These are phyloP conservation scores for Phylloporus sp. DNA, from an alignment of 768 basidiomycete species.

Conservation along the genomic window DNA sequence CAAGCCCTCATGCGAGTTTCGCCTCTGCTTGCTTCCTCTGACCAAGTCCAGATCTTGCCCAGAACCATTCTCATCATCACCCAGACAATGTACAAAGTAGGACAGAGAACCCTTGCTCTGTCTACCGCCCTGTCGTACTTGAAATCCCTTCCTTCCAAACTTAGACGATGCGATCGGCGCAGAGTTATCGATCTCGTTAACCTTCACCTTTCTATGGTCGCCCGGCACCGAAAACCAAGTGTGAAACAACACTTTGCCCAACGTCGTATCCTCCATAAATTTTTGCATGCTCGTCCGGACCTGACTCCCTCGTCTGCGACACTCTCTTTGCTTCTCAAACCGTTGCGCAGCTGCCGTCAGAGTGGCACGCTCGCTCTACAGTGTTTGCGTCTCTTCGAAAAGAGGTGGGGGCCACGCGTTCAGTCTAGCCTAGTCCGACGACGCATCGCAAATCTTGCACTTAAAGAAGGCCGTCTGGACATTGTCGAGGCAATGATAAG, in stretches of 20 bases:
- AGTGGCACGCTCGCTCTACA: conserved; percentile 53
- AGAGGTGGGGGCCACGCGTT: conserved; percentile 52
- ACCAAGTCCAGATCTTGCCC: conserved; percentile 36
- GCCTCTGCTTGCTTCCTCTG: conserved; percentile 35
- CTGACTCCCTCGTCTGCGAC: conserved; percentile 59
- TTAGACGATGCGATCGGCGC: conserved; percentile 34
- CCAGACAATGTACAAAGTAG: conserved; percentile 42
- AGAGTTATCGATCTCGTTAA: conserved; percentile 49
- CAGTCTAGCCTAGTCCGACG: conserved; percentile 58
- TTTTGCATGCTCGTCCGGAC: conserved; percentile 44
- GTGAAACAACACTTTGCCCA: conserved; percentile 42
- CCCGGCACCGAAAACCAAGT: conserved; percentile 32
- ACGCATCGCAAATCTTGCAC: conserved; percentile 53
- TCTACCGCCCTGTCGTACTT: conserved; percentile 49
- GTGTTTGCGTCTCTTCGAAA: conserved; percentile 42
- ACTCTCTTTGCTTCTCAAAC: conserved; percentile 53
- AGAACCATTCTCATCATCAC: conserved; percentile 45
- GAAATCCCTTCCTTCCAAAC: conserved; percentile 40
- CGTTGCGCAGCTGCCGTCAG: conserved; percentile 44
- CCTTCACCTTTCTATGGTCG: conserved; percentile 40
- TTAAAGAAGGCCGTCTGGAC: conserved; percentile 62
- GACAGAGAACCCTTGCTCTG: conserved; percentile 38
- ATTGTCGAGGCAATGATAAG: conserved; percentile 34
- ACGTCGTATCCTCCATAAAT: conserved; percentile 40
- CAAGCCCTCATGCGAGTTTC: conserved; percentile 40